These are phyloP conservation scores for Phenoliferia sp. DNA, from an alignment of 1,284 basidiomycete species.

Conservation along the genomic window DNA sequence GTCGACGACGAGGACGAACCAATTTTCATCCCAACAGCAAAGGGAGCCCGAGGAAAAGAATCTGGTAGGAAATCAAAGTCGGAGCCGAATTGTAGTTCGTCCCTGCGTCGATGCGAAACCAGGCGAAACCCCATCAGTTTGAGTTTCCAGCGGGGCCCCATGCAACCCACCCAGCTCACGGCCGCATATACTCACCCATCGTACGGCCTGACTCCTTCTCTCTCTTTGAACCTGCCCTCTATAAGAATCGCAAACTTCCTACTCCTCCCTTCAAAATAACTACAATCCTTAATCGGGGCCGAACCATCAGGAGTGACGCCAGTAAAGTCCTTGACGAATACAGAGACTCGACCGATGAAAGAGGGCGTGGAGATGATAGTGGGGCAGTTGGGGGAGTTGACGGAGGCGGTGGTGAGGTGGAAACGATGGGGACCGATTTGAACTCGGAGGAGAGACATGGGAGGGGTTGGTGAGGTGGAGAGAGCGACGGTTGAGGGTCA, in stretches of 20 bases:
- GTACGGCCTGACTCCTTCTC: slow-evolving; percentile 32
- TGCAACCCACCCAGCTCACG: background rate
- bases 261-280: slow-evolving; percentile 39
- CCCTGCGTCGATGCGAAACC: no score
- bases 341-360: slow-evolving; percentile 45
- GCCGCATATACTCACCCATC: slow-evolving; percentile 9
- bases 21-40: slow-evolving; percentile 44
- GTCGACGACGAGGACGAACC: background rate
- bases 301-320: slow-evolving; percentile 38
- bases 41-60: slow-evolving; percentile 28
- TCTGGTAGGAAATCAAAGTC: slow-evolving; percentile 35
- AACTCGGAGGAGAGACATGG: slow-evolving; percentile 36
- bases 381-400: slow-evolving; percentile 42
- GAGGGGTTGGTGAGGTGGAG: no score
- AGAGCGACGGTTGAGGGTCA: no score
- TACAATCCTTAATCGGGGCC: slow-evolving; percentile 27
- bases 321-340: slow-evolving; percentile 43
- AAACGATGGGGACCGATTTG: slow-evolving; percentile 43
- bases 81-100: slow-evolving; percentile 36
- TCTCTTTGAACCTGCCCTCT: slow-evolving; percentile 44
- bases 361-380: slow-evolving; percentile 45
- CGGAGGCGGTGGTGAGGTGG: slow-evolving; percentile 39
- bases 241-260: slow-evolving; percentile 46
- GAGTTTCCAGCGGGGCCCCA: no score
- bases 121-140: no score